phyloP scores from a whole-genome alignment of 2,329 filamentous ascomycete species.

The Pyrenochaeta sp. region DNA sequence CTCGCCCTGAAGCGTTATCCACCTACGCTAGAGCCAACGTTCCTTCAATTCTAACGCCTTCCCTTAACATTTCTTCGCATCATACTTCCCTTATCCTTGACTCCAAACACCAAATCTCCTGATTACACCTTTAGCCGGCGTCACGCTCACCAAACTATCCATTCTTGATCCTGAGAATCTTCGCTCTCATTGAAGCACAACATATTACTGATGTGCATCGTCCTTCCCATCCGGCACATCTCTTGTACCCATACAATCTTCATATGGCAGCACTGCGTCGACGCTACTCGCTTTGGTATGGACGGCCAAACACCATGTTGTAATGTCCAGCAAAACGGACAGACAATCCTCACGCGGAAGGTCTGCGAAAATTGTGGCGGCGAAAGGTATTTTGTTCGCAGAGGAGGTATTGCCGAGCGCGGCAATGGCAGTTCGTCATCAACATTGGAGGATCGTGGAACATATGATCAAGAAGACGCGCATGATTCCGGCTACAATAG shows the following conservation, averaged over 20 bases:
- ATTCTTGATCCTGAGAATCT: no score
- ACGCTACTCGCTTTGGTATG: constrained; percentile 17
- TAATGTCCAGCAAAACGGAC: constrained; percentile 26
- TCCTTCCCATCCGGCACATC: constrained; percentile 31
- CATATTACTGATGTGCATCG: constrained; percentile 28
- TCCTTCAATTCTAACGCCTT: no score
- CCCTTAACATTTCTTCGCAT: no score
- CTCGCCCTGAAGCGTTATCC: not conserved
- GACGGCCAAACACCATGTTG: constrained; percentile 20
- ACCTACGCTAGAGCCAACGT: not conserved
- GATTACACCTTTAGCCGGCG: no score
- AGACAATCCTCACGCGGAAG: constrained; percentile 26
- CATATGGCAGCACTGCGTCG: constrained; percentile 33
- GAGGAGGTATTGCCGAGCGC: constrained; percentile 38
- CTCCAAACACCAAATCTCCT: no score
- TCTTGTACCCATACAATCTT: constrained; percentile 31
- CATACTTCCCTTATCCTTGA: no score
- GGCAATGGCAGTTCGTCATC: constrained; percentile 19
- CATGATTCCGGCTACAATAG: constrained; percentile 30
- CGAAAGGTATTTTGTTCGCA: constrained; percentile 31
- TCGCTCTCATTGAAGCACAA: no score
- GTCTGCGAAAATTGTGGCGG: constrained; percentile 28
- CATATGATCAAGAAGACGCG: constrained; percentile 12
- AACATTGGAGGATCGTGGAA: constrained; percentile 10
- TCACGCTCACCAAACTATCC: no score